phyloP scores from a whole-genome alignment of 352 stramenopile genomes.

The Globisporangium perplexum region DNA sequence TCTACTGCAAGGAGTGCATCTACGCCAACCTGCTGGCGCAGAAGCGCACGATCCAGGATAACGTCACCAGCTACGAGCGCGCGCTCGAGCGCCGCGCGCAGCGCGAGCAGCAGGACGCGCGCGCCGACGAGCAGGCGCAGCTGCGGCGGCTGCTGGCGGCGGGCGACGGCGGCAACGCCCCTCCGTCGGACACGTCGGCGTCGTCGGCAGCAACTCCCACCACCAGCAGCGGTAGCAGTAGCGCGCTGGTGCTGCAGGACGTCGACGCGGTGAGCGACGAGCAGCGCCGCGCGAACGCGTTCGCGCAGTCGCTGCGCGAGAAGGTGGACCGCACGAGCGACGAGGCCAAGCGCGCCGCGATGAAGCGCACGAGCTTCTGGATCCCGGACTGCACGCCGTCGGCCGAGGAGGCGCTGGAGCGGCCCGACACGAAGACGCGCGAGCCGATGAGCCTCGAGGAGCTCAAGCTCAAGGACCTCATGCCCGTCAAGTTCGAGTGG shows the following conservation, averaged over 20 bases:
- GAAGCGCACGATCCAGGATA: conserved; percentile 78
- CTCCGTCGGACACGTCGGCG: no score
- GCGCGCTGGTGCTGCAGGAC: conserved; percentile 5
- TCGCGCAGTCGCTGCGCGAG: conserved; percentile 46
- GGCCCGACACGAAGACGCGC: conserved; percentile 65
- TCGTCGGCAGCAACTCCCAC: background rate
- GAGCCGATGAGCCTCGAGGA: conserved; percentile 81
- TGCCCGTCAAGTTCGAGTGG: conserved; percentile 85
- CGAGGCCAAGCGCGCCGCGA: conserved; percentile 62
- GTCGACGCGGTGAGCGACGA: conserved; percentile 1
- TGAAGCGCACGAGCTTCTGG: conserved; percentile 85
- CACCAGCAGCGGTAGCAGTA: no score
- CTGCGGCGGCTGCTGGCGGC: conserved; percentile 51
- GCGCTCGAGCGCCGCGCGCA: conserved; percentile 48
- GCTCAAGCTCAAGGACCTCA: conserved; percentile 86
- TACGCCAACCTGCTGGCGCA: conserved; percentile 82
- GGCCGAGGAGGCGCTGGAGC: conserved; percentile 38
- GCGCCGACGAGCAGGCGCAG: conserved; percentile 44
- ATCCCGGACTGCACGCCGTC: conserved; percentile 78
- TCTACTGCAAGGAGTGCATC: conserved; percentile 88
- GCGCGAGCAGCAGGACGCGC: conserved; percentile 35
- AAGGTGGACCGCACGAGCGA: conserved; percentile 75
- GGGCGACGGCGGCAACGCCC: conserved; percentile 18
- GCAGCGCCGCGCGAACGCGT: background rate
- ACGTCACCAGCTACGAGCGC: conserved; percentile 50